phyloP scores from a whole-genome alignment of 1,139 yeast species.

The Sugiyamaella novakii region DNA sequence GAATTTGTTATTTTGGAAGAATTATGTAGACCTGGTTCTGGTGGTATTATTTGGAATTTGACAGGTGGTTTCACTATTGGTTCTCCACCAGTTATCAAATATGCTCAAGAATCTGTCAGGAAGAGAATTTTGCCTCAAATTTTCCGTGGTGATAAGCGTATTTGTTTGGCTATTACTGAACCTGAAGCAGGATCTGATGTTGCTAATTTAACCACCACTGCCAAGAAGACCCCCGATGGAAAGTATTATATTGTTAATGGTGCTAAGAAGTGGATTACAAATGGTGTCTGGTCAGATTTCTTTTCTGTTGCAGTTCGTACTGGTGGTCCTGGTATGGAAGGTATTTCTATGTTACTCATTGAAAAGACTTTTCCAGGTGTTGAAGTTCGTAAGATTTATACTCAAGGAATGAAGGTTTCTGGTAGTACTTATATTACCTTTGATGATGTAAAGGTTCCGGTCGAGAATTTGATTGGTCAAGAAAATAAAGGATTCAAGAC shows the following conservation, averaged over 20 bases:
- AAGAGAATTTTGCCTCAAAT: slow-evolving; percentile 44
- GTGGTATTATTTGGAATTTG: slow-evolving; percentile 46
- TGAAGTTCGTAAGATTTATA: slow-evolving; percentile 43
- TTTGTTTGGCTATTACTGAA: slow-evolving; percentile 48
- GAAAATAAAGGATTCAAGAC: slow-evolving; percentile 50
- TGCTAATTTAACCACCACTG: slow-evolving; percentile 46
- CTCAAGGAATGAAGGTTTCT: slow-evolving; percentile 47
- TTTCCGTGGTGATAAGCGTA: slow-evolving; percentile 45
- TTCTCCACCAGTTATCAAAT: slow-evolving; percentile 45
- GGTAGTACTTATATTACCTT: slow-evolving; percentile 47
- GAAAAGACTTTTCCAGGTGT: slow-evolving; percentile 47
- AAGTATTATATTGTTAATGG: slow-evolving; percentile 49
- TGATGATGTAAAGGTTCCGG: slow-evolving; percentile 51
- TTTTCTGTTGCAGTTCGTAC: slow-evolving; percentile 52
- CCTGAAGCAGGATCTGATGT: slow-evolving; percentile 51
- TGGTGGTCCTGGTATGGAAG: slow-evolving; percentile 47
- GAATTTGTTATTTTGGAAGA: slow-evolving; percentile 45
- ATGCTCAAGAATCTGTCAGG: slow-evolving; percentile 40
- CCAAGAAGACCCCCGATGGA: slow-evolving; percentile 45
- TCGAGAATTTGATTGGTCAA: slow-evolving; percentile 47
- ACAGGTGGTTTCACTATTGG: slow-evolving; percentile 48
- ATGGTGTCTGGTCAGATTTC: slow-evolving; percentile 48
- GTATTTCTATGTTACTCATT: slow-evolving; percentile 46
- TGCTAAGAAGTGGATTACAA: slow-evolving; percentile 51
- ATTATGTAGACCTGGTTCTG: slow-evolving; percentile 46